These are phyloP conservation scores for Oryza meyeriana DNA, from an alignment of 176 grass and related monocot species.

Conservation along the genomic window DNA sequence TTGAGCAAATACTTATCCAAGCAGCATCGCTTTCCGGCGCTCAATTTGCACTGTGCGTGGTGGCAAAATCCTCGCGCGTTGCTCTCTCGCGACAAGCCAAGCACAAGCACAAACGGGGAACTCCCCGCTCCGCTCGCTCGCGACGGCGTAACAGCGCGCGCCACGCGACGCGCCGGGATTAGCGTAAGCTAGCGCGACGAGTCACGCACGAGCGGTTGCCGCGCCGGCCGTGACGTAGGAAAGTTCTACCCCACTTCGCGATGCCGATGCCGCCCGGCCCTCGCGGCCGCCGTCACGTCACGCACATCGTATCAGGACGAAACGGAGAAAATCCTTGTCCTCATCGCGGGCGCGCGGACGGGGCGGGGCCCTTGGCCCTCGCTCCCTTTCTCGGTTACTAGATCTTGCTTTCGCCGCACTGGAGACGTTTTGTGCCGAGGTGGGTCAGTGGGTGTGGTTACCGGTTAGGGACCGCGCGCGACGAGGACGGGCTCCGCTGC, in stretches of 20 bases:
- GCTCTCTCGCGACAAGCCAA: too few relatives aligned
- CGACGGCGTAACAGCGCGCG: too few relatives aligned
- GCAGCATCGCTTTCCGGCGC: background rate
- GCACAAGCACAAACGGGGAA: background rate
- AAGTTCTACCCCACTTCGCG: slow-evolving; percentile 34
- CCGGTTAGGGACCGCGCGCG: background rate
- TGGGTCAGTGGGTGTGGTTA: background rate
- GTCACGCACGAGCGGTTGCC: background rate
- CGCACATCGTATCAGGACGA: background rate
- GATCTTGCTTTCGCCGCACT: background rate
- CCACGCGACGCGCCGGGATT: too few relatives aligned
- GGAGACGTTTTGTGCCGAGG: too few relatives aligned
- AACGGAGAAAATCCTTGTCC: background rate
- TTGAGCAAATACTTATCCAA: background rate
- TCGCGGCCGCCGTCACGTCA: background rate
- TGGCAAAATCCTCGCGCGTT: background rate
- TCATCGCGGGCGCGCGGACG: background rate
- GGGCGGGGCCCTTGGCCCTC: background rate
- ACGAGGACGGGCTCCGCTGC: background rate
- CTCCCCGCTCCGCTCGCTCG: too few relatives aligned
- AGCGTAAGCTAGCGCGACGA: background rate
- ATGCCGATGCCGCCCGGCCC: background rate
- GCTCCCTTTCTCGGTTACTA: background rate
- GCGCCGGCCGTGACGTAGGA: background rate
- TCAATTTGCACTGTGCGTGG: background rate